Evolutionary conservation across 2,329 filamentous ascomycete genomes (phyloP), one percentile per base, ranked within the genome.

Genomic region (Capronia americana): DNA sequence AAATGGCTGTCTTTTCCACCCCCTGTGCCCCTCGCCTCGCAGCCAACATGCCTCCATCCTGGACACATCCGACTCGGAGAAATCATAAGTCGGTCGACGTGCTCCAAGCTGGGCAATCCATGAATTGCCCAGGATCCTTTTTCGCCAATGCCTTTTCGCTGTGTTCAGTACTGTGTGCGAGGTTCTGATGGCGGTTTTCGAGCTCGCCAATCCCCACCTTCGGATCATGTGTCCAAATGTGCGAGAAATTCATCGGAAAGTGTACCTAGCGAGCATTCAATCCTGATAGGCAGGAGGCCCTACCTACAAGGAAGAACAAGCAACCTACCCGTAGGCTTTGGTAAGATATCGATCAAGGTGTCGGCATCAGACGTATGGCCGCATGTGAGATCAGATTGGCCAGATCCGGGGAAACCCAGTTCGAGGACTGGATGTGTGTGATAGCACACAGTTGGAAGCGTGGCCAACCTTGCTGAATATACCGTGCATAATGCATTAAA

Each of bases 311-410:
- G 14, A 46, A 8, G 46, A 23, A 50, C 7, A 30, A 28, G 23
- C 23, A 17, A 50, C 28, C 11, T n/a, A n/a, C n/a, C n/a, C n/a
- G n/a, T n/a, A 11, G n/a, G 24, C 38, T 46, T 41, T n/a, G 38
- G 38, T 8, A 8, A 44, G 34, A 41, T 41, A 41, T 41, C 34
- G 4, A 41, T 41, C 14, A 41, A 4, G 34, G 14, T 17, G 34
- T 41, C 38, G 4, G 8, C 17, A 44, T 44, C 38, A 44, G 38
- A n/a, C 38, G 38, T 8, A 8, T 8, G 20, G 53, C 38, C 53
- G n/a, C n/a, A 50, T 59, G 24, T 59, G 57, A 59, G 38, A 59
- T 48, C 57, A 59, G 57, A 50, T 30, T 48, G 5, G 14, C 10
- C 17, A 50, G 17, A 46, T 50, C 41, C 28, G 38, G 57, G 56